Evolutionary conservation across 2,329 filamentous ascomycete species (phyloP), one percentile per base, ranked within the genome.

Genomic region (Aspergillaceae sp.): DNA sequence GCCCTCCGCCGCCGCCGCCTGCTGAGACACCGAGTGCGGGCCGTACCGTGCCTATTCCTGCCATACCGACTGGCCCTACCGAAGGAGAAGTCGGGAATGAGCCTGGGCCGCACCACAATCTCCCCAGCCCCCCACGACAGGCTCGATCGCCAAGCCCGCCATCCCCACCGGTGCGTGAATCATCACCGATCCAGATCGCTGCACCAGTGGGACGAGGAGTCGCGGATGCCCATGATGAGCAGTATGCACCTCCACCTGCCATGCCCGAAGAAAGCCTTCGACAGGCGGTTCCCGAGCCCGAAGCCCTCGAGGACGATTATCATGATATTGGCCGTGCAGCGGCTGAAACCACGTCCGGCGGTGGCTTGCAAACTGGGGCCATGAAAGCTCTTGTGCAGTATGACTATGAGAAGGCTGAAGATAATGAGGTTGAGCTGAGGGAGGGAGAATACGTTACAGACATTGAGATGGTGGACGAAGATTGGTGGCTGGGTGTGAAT

Each of bases 401-500:
- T 64, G 92, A 98, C 64, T 98, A 98, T 62, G 91, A 96, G 60
- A 96, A 94, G 71, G 89, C 89, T 1, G 92, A 98, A 67, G 90
- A 95, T 55, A 98, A 98, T 60, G 92, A 98, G 70, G 80, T 98
- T 47, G 89, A 95, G 54, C 77, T 98, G 11, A 76, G 79, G 28
- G 92, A 98, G 69, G 90, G 90, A 51, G 87, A 96, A 59, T 80
- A 83, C 53, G 84, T 98, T 34, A 89, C 79, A 27, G 84, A 95
- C 63, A 95, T 98, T 59, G 88, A 97, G 52, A 94, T 94, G 86
- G 88, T 98, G 2, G 92, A 97, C 57, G 86, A 94, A 43, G 91
- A 98, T 64, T 98, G 92, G 92, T 98, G 92, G 92, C 86, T 95
- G 79, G 92, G 94, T 38, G 87, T 85, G 55, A 98, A 97, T 71